Evolutionary conservation across 495 filamentous ascomycete species (phyloP).

Genomic region (Oidiodendron maius): DNA sequence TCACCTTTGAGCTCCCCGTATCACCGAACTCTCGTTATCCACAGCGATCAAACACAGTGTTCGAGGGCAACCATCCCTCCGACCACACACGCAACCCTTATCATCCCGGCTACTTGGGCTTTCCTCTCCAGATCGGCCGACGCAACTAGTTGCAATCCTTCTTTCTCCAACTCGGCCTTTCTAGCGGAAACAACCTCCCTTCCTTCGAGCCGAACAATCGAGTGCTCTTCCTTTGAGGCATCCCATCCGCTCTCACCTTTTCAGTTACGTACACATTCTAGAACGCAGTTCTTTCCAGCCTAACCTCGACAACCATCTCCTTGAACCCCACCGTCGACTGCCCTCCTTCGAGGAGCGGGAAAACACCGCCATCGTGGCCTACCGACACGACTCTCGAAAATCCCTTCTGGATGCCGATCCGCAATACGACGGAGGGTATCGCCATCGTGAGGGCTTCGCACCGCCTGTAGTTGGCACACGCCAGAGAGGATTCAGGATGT

Average conservation of each 20-base stretch:
- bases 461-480: conserved; percentile 21
- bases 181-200: too few relatives aligned
- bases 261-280: neutral
- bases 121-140: too few relatives aligned
- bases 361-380: conserved; percentile 24
- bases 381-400: conserved; percentile 23
- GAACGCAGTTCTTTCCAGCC: conserved; percentile 1
- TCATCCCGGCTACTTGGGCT: too few relatives aligned
- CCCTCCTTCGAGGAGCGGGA: conserved; percentile 16
- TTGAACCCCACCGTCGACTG: conserved; percentile 1
- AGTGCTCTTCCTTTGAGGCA: conserved; percentile 11
- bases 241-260: conserved; percentile 3
- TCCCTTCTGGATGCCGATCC: conserved; percentile 25
- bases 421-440: conserved; percentile 42
- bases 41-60: too few relatives aligned
- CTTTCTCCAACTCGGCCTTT: too few relatives aligned
- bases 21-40: too few relatives aligned
- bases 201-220: conserved; percentile 12
- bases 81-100: too few relatives aligned
- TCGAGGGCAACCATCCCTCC: too few relatives aligned
- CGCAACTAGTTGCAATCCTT: too few relatives aligned
- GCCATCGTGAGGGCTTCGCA: conserved; percentile 49
- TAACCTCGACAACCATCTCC: neutral
- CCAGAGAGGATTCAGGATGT: conserved; percentile 19
- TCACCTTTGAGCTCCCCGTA: too few relatives aligned